phyloP scores from a whole-genome alignment of 2,329 filamentous ascomycete species.

The Penicillium rolfsii region DNA sequence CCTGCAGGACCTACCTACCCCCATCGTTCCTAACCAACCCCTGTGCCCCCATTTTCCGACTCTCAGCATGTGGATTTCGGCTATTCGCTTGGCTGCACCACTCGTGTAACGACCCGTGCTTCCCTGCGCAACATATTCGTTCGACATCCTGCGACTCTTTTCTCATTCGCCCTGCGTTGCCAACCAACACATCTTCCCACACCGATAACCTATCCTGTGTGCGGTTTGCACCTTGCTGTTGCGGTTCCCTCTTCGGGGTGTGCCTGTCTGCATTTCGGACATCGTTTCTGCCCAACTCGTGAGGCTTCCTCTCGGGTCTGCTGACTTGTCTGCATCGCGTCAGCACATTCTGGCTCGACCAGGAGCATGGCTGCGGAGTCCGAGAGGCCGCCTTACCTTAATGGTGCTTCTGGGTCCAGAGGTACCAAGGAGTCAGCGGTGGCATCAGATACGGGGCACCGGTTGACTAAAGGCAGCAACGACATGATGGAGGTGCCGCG shows the following conservation, averaged over 20 bases:
- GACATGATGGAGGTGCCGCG: constrained; percentile 36
- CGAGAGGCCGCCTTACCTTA: constrained; percentile 42
- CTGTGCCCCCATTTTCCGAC: constrained; percentile 6
- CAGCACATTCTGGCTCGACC: constrained; percentile 34
- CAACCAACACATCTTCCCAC: constrained; percentile 24
- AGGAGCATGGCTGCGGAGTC: constrained; percentile 41
- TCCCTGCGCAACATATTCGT: constrained; percentile 33
- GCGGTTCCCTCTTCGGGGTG: constrained; percentile 19
- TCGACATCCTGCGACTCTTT: constrained; percentile 20
- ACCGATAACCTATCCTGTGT: constrained; percentile 25
- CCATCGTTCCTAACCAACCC: constrained; percentile 4
- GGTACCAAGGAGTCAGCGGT: constrained; percentile 33
- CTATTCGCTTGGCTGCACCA: constrained; percentile 36
- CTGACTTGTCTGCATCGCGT: constrained; percentile 40
- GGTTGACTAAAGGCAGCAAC: constrained; percentile 33
- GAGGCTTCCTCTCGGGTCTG: constrained; percentile 41
- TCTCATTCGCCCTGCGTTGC: constrained; percentile 24
- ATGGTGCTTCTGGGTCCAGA: constrained; percentile 37
- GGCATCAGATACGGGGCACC: constrained; percentile 31
- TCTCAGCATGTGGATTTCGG: constrained; percentile 42
- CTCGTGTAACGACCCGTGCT: constrained; percentile 39
- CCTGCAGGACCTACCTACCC: constrained; percentile 15
- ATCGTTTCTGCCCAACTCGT: constrained; percentile 31
- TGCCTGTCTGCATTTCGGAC: constrained; percentile 11
- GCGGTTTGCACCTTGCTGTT: constrained; percentile 26